phyloP scores from a whole-genome alignment of 1,284 basidiomycete species.

The Leccinum solheimii region DNA sequence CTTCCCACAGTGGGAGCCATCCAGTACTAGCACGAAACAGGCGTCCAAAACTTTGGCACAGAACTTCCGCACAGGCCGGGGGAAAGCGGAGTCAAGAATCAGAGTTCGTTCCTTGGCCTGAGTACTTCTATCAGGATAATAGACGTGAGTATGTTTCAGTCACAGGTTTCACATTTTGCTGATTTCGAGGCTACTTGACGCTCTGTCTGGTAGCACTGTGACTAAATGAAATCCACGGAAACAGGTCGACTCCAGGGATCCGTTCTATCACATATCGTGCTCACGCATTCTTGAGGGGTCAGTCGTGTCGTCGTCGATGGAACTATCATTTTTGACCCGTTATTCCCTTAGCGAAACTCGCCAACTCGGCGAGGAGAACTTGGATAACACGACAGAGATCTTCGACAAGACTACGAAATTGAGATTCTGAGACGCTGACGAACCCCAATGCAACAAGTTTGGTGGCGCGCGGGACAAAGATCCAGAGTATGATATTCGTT shows the following conservation, averaged over 20 bases:
- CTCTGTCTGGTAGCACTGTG: not conserved
- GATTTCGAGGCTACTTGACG: not conserved
- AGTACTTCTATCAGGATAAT: too few relatives aligned
- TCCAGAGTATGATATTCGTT: conserved; percentile 40
- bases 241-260: conserved; percentile 37
- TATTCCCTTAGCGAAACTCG: conserved; percentile 32
- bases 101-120: too few relatives aligned
- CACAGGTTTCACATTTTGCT: too few relatives aligned
- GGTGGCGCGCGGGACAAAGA: conserved; percentile 47
- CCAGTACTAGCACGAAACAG: too few relatives aligned
- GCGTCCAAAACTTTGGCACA: too few relatives aligned
- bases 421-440: conserved; percentile 40
- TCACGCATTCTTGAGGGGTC: conserved; percentile 36
- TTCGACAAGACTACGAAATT: conserved; percentile 53
- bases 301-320: not conserved
- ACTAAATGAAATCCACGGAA: not conserved
- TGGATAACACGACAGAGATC: conserved; percentile 41
- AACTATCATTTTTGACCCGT: conserved; percentile 1
- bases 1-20: too few relatives aligned
- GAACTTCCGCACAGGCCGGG: too few relatives aligned
- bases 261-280: conserved; percentile 46
- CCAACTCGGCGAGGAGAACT: conserved; percentile 31
- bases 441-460: conserved; percentile 48
- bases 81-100: too few relatives aligned
- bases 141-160: too few relatives aligned